phyloP scores from a whole-genome alignment of 371 early-diverging fungal genomes.

The Rhizopus arrhizus region DNA sequence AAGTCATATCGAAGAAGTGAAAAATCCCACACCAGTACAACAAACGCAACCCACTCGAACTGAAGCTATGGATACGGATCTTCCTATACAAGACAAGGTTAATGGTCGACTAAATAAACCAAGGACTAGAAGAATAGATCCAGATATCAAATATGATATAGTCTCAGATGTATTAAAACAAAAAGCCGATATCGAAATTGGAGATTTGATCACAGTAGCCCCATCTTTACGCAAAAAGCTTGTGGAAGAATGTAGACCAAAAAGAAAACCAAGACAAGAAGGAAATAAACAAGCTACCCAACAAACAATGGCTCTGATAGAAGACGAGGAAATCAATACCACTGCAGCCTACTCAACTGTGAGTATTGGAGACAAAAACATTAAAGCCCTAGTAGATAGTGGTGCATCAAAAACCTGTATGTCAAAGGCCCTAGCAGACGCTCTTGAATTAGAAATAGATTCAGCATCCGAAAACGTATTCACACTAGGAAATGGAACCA shows the following conservation, averaged over 20 bases:
- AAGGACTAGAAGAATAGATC: no score
- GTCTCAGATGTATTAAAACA: neutral
- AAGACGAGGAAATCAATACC: constrained; percentile 9
- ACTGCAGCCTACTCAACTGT: constrained; percentile 2
- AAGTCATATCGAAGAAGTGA: no score
- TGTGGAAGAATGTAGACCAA: neutral
- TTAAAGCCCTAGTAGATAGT: constrained; percentile 2
- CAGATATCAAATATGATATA: no score
- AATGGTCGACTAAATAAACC: no score
- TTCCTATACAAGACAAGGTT: no score
- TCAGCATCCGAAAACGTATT: neutral
- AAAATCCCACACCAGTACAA: no score
- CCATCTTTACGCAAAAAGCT: neutral
- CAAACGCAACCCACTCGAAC: no score
- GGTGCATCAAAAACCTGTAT: constrained; percentile 1
- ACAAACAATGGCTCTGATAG: neutral
- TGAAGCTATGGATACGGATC: no score
- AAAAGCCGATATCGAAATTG: constrained; percentile 4
- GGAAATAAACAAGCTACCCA: no score
- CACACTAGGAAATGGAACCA: constrained; percentile 11
- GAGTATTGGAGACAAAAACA: no score
- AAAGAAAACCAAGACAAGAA: neutral
- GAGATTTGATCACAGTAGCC: neutral
- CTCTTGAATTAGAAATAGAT: neutral
- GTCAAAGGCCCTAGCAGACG: constrained; percentile 7